Evolutionary conservation across 2,329 filamentous ascomycete genomes (phyloP).

Genomic region (Calonectria pseudoturangicola): DNA sequence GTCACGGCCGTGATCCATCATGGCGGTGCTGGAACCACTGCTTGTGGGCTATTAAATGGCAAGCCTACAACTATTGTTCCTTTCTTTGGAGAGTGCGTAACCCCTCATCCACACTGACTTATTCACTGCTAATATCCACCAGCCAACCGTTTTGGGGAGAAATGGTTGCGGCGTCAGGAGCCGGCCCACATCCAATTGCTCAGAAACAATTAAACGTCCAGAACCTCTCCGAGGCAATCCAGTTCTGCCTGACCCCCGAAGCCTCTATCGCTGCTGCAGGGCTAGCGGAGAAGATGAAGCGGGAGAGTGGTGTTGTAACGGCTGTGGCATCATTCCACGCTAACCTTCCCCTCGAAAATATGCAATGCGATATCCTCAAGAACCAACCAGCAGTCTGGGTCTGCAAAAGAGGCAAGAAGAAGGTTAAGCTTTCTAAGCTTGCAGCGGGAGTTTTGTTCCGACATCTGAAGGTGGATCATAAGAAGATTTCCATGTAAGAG

Average conservation of each 20-base stretch:
- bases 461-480: conserved; percentile 38
- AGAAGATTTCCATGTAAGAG: conserved; percentile 36
- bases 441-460: conserved; percentile 43
- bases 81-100: conserved; percentile 75
- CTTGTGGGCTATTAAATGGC: conserved; percentile 80
- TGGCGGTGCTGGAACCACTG: conserved; percentile 83
- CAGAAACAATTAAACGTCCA: conserved; percentile 38
- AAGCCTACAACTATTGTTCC: conserved; percentile 83
- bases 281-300: conserved; percentile 43
- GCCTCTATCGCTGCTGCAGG: conserved; percentile 37
- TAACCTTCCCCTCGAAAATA: conserved; percentile 44
- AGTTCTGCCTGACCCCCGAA: conserved; percentile 31
- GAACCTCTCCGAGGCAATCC: conserved; percentile 42
- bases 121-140: conserved; percentile 4
- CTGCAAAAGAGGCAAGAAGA: conserved; percentile 27
- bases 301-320: conserved; percentile 42
- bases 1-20: conserved; percentile 81
- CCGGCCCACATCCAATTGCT: conserved; percentile 42
- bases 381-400: conserved; percentile 40
- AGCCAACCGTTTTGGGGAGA: conserved; percentile 48
- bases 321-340: conserved; percentile 51
- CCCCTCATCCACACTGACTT: background rate
- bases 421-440: conserved; percentile 43
- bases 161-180: conserved; percentile 46
- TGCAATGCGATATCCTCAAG: conserved; percentile 43